Conservation (phyloP, 1,284 basidiomycete species). For the Mycena sp. region DNA sequence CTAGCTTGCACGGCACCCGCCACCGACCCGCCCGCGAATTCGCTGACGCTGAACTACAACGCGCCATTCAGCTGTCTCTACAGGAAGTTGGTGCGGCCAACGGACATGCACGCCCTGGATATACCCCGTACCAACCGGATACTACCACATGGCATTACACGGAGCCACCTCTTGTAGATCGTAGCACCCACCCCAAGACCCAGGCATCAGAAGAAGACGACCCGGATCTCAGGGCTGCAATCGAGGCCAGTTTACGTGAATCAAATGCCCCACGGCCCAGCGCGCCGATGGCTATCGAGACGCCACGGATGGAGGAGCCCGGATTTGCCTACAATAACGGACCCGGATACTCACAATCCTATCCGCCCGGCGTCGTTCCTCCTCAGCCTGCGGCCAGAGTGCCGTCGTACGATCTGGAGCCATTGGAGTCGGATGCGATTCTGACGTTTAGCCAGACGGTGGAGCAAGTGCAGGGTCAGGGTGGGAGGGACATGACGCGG, state of each 20-base stretch:
- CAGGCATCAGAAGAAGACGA: conserved; percentile 85
- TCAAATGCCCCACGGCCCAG: conserved; percentile 82
- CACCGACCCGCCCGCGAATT: conserved; percentile 68
- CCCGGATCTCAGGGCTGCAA: conserved; percentile 92
- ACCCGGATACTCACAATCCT: conserved; percentile 52
- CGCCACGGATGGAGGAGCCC: conserved; percentile 56
- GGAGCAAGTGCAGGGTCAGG: conserved; percentile 84
- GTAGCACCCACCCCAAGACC: conserved; percentile 54
- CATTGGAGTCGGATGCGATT: conserved; percentile 85
- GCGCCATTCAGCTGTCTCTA: conserved; percentile 93
- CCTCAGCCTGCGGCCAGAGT: conserved; percentile 60
- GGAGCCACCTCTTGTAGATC: conserved; percentile 79
- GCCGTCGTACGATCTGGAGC: conserved; percentile 82
- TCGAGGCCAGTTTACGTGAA: conserved; percentile 94
- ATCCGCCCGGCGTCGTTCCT: conserved; percentile 52
- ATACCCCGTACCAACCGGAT: conserved; percentile 71
- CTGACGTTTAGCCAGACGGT: conserved; percentile 91
- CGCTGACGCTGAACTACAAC: conserved; percentile 90
- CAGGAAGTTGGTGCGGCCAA: conserved; percentile 73
- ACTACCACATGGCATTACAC: conserved; percentile 60
- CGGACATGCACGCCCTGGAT: conserved; percentile 64
- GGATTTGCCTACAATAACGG: conserved; percentile 45
- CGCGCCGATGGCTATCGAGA: conserved; percentile 73
- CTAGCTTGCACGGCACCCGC: conserved; percentile 54
- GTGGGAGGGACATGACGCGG: conserved; percentile 78